A percentile compares a stretch with the other conserved stretches of the same genome.
These are phyloP conservation scores for Trifolium pratense DNA, from an alignment of 306 rosid genomes.

Conservation along the genomic window DNA sequence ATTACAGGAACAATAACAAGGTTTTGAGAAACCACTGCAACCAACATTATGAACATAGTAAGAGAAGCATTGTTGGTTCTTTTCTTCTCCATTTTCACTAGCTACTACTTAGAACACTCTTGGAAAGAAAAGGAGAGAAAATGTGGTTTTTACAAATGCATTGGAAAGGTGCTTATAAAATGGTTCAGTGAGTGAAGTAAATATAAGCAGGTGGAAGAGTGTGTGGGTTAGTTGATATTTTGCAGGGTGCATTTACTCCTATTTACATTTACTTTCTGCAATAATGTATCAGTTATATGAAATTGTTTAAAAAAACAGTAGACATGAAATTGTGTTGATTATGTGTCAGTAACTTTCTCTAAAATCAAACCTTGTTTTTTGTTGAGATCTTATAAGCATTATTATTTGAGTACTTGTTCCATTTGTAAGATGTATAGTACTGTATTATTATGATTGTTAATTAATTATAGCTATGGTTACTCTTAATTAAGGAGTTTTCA, in stretches of 20 bases:
- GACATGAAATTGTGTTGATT: slow-evolving; percentile 20
- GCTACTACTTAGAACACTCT: slow-evolving; percentile 7
- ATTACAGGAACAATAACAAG: slow-evolving; percentile 54
- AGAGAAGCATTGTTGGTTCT: slow-evolving; percentile 52
- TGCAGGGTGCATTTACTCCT: slow-evolving; percentile 83
- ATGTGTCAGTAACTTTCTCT: not conserved
- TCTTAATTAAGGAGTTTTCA: too few relatives aligned
- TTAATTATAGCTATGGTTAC: too few relatives aligned
- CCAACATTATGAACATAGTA: slow-evolving; percentile 55
- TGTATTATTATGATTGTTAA: slow-evolving; percentile 5
- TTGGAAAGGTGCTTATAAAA: slow-evolving; percentile 54
- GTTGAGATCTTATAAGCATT: not conserved
- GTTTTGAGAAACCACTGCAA: slow-evolving; percentile 69
- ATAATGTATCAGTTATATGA: slow-evolving; percentile 41
- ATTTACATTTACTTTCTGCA: slow-evolving; percentile 52
- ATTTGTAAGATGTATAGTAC: not conserved
- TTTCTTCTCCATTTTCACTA: slow-evolving; percentile 53
- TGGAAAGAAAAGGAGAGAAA: slow-evolving; percentile 35
- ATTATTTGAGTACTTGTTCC: not conserved
- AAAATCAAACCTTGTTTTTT: slow-evolving; percentile 26
- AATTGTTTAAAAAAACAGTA: slow-evolving; percentile 22
- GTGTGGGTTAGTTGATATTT: slow-evolving; percentile 74
- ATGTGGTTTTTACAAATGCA: slow-evolving; percentile 44
- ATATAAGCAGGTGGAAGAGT: slow-evolving; percentile 76
- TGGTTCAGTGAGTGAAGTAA: slow-evolving; percentile 61